A percentile compares a stretch with the other conserved stretches of the same genome.
phyloP scores from a whole-genome alignment of 352 stramenopile genomes.

The Phytophthora fragariae region DNA sequence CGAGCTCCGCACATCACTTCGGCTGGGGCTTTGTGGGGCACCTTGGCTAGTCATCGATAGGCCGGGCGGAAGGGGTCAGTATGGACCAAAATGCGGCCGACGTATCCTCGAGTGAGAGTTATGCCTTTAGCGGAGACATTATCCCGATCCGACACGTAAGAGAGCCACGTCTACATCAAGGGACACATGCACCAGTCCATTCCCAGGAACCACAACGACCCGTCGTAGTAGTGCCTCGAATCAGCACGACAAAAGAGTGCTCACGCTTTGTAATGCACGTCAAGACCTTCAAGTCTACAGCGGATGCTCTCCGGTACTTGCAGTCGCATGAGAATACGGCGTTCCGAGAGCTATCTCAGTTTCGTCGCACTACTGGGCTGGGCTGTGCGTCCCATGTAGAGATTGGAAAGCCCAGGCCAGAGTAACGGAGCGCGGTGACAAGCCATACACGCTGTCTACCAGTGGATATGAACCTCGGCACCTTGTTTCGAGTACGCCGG shows the following conservation, averaged over 20 bases:
- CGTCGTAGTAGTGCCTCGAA: not conserved
- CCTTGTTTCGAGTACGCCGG: not conserved
- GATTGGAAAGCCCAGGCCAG: not conserved
- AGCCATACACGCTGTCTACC: not conserved
- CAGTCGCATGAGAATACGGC: not conserved
- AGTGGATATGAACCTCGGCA: not conserved
- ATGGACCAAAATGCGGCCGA: not conserved
- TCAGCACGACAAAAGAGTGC: not conserved
- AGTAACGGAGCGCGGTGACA: not conserved
- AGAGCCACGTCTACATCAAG: not conserved
- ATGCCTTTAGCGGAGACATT: not conserved
- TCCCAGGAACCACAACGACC: not conserved
- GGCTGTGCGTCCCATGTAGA: not conserved
- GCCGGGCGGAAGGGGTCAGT: no score
- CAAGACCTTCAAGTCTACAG: not conserved
- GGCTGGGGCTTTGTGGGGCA: no score
- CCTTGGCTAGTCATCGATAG: no score
- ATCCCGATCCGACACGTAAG: not conserved
- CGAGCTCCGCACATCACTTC: no score
- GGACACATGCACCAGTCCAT: not conserved
- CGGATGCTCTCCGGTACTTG: not conserved
- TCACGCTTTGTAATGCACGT: not conserved
- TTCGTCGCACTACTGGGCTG: not conserved
- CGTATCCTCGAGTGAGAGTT: not conserved
- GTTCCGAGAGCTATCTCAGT: not conserved